A percentile compares a stretch with the other conserved stretches of the same genome.
Conservation (phyloP, 306 rosid genomes). For the Ceratonia siliqua region DNA sequence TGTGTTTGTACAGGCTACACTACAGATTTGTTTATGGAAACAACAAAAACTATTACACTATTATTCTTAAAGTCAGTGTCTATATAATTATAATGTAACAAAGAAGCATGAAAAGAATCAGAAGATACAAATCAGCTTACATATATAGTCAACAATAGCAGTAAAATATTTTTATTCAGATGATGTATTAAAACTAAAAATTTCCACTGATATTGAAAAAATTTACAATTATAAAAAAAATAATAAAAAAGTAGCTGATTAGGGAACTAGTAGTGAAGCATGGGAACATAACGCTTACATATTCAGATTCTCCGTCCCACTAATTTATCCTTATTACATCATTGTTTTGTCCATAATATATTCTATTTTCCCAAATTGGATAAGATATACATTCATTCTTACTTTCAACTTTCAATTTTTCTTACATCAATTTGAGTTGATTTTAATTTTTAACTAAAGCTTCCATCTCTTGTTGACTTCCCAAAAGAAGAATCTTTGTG, state of each 20-base stretch:
- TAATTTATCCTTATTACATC: not conserved
- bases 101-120: not conserved
- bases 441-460: not conserved
- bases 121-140: not conserved
- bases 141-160: not conserved
- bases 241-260: not conserved
- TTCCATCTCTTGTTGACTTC: not conserved
- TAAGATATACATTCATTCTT: not conserved
- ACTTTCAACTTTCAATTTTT: not conserved
- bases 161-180: not conserved
- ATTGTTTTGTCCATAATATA: not conserved
- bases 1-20: not conserved
- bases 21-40: not conserved
- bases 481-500: not conserved
- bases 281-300: not conserved
- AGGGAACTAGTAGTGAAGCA: not conserved
- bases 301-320: not conserved
- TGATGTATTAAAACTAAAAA: not conserved
- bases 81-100: not conserved
- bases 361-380: not conserved
- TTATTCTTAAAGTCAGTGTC: not conserved
- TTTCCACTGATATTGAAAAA: not conserved
- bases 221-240: not conserved
- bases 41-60: slow-evolving; percentile 4
- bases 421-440: not conserved